Base-by-base conservation (phyloP, 2,329 filamentous ascomycete genomes). In the Hirsutella minnesotensis region DNA sequence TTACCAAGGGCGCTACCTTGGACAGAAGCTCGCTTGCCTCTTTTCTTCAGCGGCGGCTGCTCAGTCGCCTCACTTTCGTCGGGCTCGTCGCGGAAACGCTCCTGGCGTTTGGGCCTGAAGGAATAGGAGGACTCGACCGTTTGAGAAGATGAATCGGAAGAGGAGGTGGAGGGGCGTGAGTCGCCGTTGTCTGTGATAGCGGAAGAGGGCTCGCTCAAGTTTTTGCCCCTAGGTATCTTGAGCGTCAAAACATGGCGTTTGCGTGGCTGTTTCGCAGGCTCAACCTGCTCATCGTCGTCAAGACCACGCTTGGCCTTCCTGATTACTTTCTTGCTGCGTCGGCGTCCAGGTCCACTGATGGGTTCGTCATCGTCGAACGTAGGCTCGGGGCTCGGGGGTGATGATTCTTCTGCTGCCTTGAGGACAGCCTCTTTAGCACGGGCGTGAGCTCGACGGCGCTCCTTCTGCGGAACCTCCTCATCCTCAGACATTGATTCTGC, bases 101-200 rank as follows among this genome's bases (percentile, higher is more conserved):
- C 72, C 51, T 72, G 70, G 9, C 71, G 65, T 55, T 75, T 76
- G 22, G 72, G 70, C 4, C 73, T 65, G 47, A 77, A 67, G 1
- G 73, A 73, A 51, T 73, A 73, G 5, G 61, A 66, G 0, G 73
- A 75, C 41, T 70, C 69, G 4, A 59, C 61, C 2, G 71, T 74
- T 30, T 68, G 67, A 3, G 61, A 60, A 8, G 68, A 70, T 9
- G 65, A 68, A 7, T 70, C 73, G 1, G 74, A 77, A 0, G 70
- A 72, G 2, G 75, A 67, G 0, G 73, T 73, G 0, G 66, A 67
- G 1, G 73, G 73, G 3, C 73, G 66, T 7, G 68, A 67, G 20
- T 73, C 68, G 29, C 70, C 69, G 27, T 64, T 64, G 44, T 63
- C 53, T 33, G 58, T 54, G 43, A 63, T 62, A 29, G 60, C 58